These are phyloP conservation scores for Mucor irregularis DNA, from an alignment of 371 early-diverging fungal species.

Conservation along the genomic window DNA sequence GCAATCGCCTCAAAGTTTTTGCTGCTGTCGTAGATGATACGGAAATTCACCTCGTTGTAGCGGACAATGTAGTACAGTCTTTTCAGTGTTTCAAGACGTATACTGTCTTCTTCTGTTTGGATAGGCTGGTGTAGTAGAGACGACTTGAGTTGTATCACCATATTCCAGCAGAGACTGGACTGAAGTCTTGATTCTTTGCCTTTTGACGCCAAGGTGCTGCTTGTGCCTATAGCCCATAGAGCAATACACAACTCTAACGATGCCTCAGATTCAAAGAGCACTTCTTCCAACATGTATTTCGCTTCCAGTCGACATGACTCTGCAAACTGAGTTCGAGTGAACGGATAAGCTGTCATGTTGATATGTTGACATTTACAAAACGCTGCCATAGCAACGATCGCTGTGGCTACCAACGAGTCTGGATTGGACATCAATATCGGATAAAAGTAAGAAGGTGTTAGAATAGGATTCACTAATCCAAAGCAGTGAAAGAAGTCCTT, in stretches of 20 bases:
- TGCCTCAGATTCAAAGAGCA: conserved; percentile 26
- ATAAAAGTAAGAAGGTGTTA: conserved; percentile 24
- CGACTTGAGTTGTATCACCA: conserved; percentile 25
- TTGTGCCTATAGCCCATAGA: conserved; percentile 11
- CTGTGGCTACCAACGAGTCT: conserved; percentile 20
- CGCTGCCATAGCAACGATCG: conserved; percentile 20
- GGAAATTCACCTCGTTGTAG: conserved; percentile 28
- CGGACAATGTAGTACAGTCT: conserved; percentile 31
- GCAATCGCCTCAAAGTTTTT: conserved; percentile 14
- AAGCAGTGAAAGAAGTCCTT: conserved; percentile 28
- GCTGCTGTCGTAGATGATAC: conserved; percentile 19
- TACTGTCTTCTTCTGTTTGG: not conserved
- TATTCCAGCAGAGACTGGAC: conserved; percentile 35
- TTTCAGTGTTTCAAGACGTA: conserved; percentile 33
- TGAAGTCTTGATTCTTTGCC: conserved; percentile 27
- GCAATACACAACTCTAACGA: conserved; percentile 23
- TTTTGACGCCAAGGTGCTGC: conserved; percentile 11
- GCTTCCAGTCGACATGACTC: conserved; percentile 19
- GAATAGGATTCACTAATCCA: conserved; percentile 16
- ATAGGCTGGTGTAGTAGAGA: not conserved
- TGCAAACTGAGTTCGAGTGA: conserved; percentile 18
- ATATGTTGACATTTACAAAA: conserved; percentile 26
- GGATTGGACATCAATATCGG: conserved; percentile 13
- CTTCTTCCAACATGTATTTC: conserved; percentile 19
- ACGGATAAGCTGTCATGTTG: conserved; percentile 3